Conservation (phyloP, 768 basidiomycete genomes). For the Rhizopogon rudus region DNA sequence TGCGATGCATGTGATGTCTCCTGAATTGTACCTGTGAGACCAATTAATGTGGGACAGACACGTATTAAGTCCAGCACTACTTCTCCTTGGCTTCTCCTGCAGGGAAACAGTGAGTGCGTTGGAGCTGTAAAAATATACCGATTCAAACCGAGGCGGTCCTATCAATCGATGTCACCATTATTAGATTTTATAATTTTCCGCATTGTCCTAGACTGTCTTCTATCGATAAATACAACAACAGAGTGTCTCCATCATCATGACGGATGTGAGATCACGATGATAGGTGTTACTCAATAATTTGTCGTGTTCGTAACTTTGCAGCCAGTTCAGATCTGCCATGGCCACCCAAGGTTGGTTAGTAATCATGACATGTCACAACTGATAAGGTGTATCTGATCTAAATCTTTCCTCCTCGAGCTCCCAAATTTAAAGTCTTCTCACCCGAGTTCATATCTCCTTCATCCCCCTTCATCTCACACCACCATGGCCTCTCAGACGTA, state of each 20-base stretch:
- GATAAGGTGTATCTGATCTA: neutral
- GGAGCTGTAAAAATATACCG: conserved; percentile 8
- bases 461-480: conserved; percentile 6
- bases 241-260: conserved; percentile 1
- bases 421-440: neutral
- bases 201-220: conserved; percentile 22
- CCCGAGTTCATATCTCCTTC: conserved; percentile 4
- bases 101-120: conserved; percentile 25
- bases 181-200: conserved; percentile 19
- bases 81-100: conserved; percentile 32
- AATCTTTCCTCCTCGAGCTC: neutral
- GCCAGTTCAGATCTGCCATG: no score
- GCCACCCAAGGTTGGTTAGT: neutral
- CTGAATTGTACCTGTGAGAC: conserved; percentile 8
- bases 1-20: conserved; percentile 13
- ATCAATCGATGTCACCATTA: conserved; percentile 21
- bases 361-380: no score
- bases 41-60: neutral
- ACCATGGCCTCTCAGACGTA: conserved; percentile 45
- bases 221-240: conserved; percentile 32
- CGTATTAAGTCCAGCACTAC: conserved; percentile 47
- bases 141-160: conserved; percentile 31
- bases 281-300: no score
- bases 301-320: no score
- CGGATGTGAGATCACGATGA: no score